Percentiles rank a stretch among this genome's conserved stretches.
Evolutionary conservation across 768 basidiomycete genomes (phyloP).

Genomic region (Vararia minispora): DNA sequence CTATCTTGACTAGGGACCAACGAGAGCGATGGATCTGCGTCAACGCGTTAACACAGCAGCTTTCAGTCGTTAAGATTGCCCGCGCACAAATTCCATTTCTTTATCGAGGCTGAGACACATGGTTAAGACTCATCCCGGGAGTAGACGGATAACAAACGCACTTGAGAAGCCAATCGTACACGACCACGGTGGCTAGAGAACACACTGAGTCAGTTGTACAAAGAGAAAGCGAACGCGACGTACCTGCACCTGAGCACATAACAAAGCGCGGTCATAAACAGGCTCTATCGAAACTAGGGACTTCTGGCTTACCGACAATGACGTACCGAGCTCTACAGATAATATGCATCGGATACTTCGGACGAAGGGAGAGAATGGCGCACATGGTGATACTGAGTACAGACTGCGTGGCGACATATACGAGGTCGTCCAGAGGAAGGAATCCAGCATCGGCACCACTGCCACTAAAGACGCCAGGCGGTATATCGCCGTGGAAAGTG

Average conservation of each 20-base stretch:
- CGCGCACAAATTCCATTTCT: conserved; percentile 5
- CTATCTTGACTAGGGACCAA: conserved; percentile 8
- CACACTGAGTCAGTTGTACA: background rate
- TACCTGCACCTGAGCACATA: conserved; percentile 5
- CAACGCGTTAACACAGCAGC: background rate
- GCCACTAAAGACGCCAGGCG: no score
- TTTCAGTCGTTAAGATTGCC: background rate
- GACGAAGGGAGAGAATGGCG: no score
- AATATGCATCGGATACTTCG: conserved; percentile 4
- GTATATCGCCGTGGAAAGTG: no score
- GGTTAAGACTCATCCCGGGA: background rate
- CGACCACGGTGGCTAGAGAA: conserved; percentile 6
- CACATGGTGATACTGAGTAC: no score
- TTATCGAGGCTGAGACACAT: conserved; percentile 5
- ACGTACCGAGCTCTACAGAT: conserved; percentile 8
- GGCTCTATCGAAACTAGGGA: background rate
- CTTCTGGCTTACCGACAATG: background rate
- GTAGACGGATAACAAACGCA: conserved; percentile 3
- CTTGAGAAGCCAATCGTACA: conserved; percentile 14
- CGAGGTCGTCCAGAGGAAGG: no score
- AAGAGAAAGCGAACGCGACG: background rate
- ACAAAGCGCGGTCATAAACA: background rate
- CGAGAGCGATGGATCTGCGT: conserved; percentile 7
- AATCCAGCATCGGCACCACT: no score
- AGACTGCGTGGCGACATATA: no score